Percentiles rank a stretch among this genome's conserved stretches.
Conservation (phyloP, 768 basidiomycete species). For the Tephrocybe sp. region DNA sequence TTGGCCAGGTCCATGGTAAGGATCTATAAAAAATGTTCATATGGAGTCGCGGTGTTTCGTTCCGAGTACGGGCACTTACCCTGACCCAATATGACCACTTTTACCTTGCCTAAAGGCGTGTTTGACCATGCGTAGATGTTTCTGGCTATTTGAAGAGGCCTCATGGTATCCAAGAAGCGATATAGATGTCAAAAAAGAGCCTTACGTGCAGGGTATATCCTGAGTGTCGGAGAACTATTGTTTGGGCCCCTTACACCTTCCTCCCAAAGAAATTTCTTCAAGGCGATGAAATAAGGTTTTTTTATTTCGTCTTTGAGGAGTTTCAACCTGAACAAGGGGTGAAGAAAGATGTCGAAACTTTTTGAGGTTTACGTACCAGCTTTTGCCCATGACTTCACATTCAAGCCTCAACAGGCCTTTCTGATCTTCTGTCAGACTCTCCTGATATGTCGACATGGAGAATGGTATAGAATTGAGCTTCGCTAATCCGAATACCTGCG, state of each 20-base stretch:
- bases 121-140: slow-evolving; percentile 93
- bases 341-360: not conserved
- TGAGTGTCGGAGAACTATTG: slow-evolving; percentile 44
- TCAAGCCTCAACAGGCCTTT: slow-evolving; percentile 63
- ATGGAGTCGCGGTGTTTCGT: slow-evolving; percentile 10
- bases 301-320: slow-evolving; percentile 71
- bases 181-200: slow-evolving; percentile 9
- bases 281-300: slow-evolving; percentile 72
- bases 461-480: slow-evolving; percentile 70
- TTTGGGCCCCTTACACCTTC: slow-evolving; percentile 58
- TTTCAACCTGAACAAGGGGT: slow-evolving; percentile 55
- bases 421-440: slow-evolving; percentile 57
- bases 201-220: slow-evolving; percentile 81
- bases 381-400: slow-evolving; percentile 70
- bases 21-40: slow-evolving; percentile 45
- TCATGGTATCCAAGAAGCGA: slow-evolving; percentile 6
- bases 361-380: slow-evolving; percentile 46
- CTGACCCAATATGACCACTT: slow-evolving; percentile 88
- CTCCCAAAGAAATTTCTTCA: slow-evolving; percentile 70
- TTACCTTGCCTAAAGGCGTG: slow-evolving; percentile 81
- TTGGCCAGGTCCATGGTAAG: slow-evolving; percentile 78
- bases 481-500: slow-evolving; percentile 19
- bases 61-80: slow-evolving; percentile 23
- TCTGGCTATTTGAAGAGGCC: slow-evolving; percentile 42
- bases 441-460: slow-evolving; percentile 52